Evolutionary conservation across 139 green algal genomes (phyloP).

Genomic region (Haematococcus lacustris): DNA sequence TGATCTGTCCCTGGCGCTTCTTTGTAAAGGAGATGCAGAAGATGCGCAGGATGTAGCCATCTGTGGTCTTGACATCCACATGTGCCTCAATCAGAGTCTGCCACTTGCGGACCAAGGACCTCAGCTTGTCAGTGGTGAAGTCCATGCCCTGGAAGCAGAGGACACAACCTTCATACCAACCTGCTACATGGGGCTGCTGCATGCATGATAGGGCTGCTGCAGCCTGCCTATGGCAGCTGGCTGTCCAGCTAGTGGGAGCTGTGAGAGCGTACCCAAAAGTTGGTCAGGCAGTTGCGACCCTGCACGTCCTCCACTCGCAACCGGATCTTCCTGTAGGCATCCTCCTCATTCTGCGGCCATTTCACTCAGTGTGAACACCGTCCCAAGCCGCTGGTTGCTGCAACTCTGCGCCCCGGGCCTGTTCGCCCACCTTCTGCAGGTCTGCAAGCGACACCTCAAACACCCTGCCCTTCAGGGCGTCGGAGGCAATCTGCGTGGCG

Average conservation of each 20-base stretch:
- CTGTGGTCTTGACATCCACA: constrained; percentile 98
- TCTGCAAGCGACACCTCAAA: constrained; percentile 95
- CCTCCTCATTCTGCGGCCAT: constrained; percentile 93
- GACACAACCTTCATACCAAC: no score
- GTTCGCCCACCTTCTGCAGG: constrained; percentile 80
- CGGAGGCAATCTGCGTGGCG: constrained; percentile 88
- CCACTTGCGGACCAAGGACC: constrained; percentile 98
- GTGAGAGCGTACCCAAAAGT: constrained; percentile 87
- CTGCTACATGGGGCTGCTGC: no score
- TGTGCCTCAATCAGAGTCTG: constrained; percentile 96
- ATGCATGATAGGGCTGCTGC: no score
- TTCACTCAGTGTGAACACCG: no score
- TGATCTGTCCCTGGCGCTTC: constrained; percentile 84
- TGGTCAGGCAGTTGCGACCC: constrained; percentile 91
- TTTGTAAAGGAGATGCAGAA: constrained; percentile 99
- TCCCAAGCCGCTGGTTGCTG: no score
- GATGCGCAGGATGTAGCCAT: constrained; percentile 94
- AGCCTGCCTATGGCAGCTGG: no score
- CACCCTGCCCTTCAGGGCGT: constrained; percentile 95
- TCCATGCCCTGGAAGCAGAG: constrained; percentile 90
- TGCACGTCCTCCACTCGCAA: constrained; percentile 95
- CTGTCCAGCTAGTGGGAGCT: no score
- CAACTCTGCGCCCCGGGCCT: no score
- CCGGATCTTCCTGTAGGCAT: constrained; percentile 95
- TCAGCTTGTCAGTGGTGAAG: constrained; percentile 99